These are phyloP conservation scores for Hyphopichia khmerensis DNA, from an alignment of 1,139 yeast species.

Conservation along the genomic window DNA sequence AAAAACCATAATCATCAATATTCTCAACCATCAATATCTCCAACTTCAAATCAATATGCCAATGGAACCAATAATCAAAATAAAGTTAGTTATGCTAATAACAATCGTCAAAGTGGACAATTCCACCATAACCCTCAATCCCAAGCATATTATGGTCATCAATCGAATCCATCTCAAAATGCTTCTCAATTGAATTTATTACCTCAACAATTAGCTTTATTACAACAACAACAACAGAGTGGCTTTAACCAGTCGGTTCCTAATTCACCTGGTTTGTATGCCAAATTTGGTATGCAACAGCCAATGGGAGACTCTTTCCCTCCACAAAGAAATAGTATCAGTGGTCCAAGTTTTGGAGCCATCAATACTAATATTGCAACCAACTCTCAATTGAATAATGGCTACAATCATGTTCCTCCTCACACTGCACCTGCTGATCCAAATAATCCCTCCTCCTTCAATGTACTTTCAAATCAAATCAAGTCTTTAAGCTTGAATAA, in stretches of 20 bases:
- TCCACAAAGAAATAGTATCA: background rate
- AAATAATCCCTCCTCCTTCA: constrained; percentile 12
- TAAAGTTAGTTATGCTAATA: background rate
- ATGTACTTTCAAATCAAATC: constrained; percentile 27
- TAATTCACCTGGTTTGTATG: constrained; percentile 27
- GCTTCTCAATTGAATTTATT: constrained; percentile 15
- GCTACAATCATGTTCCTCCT: constrained; percentile 5
- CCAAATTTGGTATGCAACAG: constrained; percentile 1
- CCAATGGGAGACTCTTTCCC: background rate
- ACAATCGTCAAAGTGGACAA: constrained; percentile 6
- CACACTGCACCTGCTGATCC: constrained; percentile 12
- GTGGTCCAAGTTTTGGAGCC: constrained; percentile 13
- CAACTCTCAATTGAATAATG: constrained; percentile 3
- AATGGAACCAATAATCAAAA: constrained; percentile 2
- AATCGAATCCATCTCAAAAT: constrained; percentile 5
- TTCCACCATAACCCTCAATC: constrained; percentile 6
- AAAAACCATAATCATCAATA: constrained; percentile 1
- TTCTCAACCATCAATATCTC: constrained; percentile 1
- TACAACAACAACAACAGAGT: constrained; percentile 14
- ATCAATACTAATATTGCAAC: constrained; percentile 7
- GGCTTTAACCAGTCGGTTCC: constrained; percentile 17
- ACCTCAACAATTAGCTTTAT: constrained; percentile 20
- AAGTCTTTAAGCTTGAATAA: constrained; percentile 37
- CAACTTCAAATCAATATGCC: constrained; percentile 3
- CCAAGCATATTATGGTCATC: constrained; percentile 8